Percentiles rank a stretch among this genome's conserved stretches.
These are phyloP conservation scores for Cercospora zeina DNA, from an alignment of 2,329 filamentous ascomycete species.

Conservation along the genomic window DNA sequence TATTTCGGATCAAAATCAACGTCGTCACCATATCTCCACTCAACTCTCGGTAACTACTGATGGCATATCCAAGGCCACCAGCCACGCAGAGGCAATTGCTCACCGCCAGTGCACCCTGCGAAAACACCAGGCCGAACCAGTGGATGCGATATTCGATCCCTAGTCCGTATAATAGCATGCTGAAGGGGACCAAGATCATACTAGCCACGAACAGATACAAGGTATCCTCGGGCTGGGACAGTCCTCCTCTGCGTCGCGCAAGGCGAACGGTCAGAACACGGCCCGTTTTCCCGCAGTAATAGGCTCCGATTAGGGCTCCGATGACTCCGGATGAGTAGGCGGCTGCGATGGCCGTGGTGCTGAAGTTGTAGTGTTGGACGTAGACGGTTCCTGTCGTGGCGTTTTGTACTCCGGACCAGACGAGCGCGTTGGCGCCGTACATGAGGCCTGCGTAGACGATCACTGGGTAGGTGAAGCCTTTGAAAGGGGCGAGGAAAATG, in stretches of 20 bases:
- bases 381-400: constrained; percentile 41
- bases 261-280: constrained; percentile 38
- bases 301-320: constrained; percentile 41
- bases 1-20: constrained; percentile 52
- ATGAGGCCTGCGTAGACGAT: constrained; percentile 34
- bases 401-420: constrained; percentile 33
- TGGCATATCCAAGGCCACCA: constrained; percentile 46
- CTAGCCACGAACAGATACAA: constrained; percentile 42
- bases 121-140: constrained; percentile 50
- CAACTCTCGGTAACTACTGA: constrained; percentile 49
- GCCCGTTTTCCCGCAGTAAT: constrained; percentile 42
- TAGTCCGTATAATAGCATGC: constrained; percentile 50
- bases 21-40: constrained; percentile 49
- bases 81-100: constrained; percentile 47
- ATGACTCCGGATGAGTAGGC: constrained; percentile 42
- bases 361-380: constrained; percentile 41
- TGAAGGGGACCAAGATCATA: constrained; percentile 44
- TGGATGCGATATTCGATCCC: constrained; percentile 50
- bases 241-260: constrained; percentile 43
- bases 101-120: constrained; percentile 50
- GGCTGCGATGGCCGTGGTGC: constrained; percentile 42
- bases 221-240: constrained; percentile 46
- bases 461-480: constrained; percentile 32
- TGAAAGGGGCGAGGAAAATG: constrained; percentile 38
- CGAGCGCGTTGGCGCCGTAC: constrained; percentile 33